Evolutionary conservation across 495 filamentous ascomycete genomes (phyloP).

Genomic region (Hypoxylon trugodes): DNA sequence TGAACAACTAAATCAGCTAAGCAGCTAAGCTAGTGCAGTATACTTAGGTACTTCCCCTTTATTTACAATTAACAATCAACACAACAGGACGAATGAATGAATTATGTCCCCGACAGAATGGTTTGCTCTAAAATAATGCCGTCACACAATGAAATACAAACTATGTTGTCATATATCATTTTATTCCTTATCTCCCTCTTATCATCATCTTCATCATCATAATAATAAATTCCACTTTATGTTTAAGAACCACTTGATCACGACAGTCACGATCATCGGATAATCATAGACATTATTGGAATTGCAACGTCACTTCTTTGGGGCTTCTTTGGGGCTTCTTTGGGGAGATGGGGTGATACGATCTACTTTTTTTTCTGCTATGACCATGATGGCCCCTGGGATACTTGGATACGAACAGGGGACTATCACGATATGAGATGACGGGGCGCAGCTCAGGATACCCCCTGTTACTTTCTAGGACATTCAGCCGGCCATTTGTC

Average conservation of each 20-base stretch:
- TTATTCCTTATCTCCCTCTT: background rate
- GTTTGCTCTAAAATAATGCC: slow-evolving; percentile 15
- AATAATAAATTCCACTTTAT: slow-evolving; percentile 20
- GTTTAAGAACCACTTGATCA: slow-evolving; percentile 6
- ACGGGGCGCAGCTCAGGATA: slow-evolving; percentile 33
- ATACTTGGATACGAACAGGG: slow-evolving; percentile 41
- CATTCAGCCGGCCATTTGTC: background rate
- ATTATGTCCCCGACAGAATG: slow-evolving; percentile 4
- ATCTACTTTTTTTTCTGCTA: slow-evolving; percentile 27
- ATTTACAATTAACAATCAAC: no score
- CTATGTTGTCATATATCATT: slow-evolving; percentile 15
- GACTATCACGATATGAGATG: slow-evolving; percentile 36
- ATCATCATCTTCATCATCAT: background rate
- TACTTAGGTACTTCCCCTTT: no score
- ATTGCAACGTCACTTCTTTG: slow-evolving; percentile 34
- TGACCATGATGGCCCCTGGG: slow-evolving; percentile 31
- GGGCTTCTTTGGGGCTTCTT: no score
- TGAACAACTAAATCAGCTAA: no score
- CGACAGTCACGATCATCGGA: slow-evolving; percentile 22
- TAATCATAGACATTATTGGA: slow-evolving; percentile 18
- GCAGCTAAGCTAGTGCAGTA: no score
- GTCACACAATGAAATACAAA: slow-evolving; percentile 1
- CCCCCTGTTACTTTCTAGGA: slow-evolving; percentile 7
- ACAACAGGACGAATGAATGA: slow-evolving; percentile 1
- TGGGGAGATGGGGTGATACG: slow-evolving; percentile 37